phyloP scores from a whole-genome alignment of 805 yeast genomes.

The Schwanniomyces yamadae region DNA sequence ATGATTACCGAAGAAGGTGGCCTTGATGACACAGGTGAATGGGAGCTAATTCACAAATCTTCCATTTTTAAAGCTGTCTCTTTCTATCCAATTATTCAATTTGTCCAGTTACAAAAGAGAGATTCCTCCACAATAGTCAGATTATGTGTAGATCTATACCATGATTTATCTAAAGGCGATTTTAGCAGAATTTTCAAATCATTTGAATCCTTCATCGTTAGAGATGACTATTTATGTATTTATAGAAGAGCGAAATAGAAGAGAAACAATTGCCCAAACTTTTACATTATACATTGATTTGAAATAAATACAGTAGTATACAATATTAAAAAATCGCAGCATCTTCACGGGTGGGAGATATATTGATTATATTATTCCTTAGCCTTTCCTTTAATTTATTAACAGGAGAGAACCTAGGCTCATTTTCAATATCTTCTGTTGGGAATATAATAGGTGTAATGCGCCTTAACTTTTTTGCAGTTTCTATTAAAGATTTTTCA shows the following conservation, averaged over 20 bases:
- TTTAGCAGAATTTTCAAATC: conserved; percentile 10
- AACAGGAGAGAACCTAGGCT: conserved; percentile 32
- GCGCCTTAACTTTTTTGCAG: conserved; percentile 32
- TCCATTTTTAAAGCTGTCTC: conserved; percentile 19
- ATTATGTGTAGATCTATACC: conserved; percentile 7
- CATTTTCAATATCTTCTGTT: conserved; percentile 21
- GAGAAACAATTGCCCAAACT: not conserved
- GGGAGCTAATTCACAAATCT: conserved; percentile 23
- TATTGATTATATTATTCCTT: conserved; percentile 1
- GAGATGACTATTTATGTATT: conserved; percentile 24
- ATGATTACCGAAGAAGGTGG: conserved; percentile 23
- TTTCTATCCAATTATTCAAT: conserved; percentile 13
- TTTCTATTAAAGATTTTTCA: conserved; percentile 23
- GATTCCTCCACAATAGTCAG: conserved; percentile 6
- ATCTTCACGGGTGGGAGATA: not conserved
- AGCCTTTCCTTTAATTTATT: conserved; percentile 26
- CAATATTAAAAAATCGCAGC: not conserved
- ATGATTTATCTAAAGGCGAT: conserved; percentile 11
- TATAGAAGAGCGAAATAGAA: conserved; percentile 21
- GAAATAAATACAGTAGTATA: conserved; percentile 1
- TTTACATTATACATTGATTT: no score
- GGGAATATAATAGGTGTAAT: conserved; percentile 40
- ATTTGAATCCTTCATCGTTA: conserved; percentile 18
- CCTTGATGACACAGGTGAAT: conserved; percentile 13
- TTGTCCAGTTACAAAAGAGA: conserved; percentile 8